Percentiles rank a stretch among this genome's conserved stretches.
Conservation (phyloP, 1,284 basidiomycete genomes). For the Coniophora puteana region DNA sequence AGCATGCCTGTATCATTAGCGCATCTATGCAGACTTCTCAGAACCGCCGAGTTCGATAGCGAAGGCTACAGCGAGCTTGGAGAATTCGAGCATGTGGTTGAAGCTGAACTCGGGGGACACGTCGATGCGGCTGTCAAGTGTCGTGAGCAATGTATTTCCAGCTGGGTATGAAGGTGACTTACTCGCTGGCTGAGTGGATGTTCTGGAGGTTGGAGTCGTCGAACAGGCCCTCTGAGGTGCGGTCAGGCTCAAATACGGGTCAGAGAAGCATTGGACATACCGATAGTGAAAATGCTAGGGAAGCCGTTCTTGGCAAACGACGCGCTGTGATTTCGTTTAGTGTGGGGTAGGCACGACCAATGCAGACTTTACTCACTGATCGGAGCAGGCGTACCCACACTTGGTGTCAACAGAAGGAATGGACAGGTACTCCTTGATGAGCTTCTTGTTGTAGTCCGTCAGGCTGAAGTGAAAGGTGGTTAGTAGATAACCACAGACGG, state of each 20-base stretch:
- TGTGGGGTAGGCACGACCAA: slow-evolving; percentile 24
- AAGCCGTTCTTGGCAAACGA: slow-evolving; percentile 87
- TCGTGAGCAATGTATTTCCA: slow-evolving; percentile 13
- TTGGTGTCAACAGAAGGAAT: slow-evolving; percentile 78
- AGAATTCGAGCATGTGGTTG: slow-evolving; percentile 81
- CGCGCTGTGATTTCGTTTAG: slow-evolving; percentile 46
- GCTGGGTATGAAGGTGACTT: slow-evolving; percentile 26
- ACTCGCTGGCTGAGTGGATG: slow-evolving; percentile 84
- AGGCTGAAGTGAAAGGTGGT: slow-evolving; percentile 38
- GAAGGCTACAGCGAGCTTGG: slow-evolving; percentile 85
- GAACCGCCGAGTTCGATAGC: slow-evolving; percentile 75
- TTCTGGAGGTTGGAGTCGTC: slow-evolving; percentile 68
- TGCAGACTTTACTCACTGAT: slow-evolving; percentile 56
- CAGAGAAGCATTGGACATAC: slow-evolving; percentile 37
- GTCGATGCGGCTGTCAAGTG: slow-evolving; percentile 63
- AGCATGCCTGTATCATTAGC: not conserved
- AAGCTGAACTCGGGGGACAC: slow-evolving; percentile 87
- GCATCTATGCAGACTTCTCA: not conserved
- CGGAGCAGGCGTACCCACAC: slow-evolving; percentile 95
- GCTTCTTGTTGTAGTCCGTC: slow-evolving; percentile 75
- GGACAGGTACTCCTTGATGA: slow-evolving; percentile 75
- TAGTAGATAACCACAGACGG: not conserved
- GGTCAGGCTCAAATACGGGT: slow-evolving; percentile 14
- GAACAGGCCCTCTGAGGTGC: slow-evolving; percentile 61
- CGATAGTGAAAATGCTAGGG: slow-evolving; percentile 79